Evolutionary conservation across 2,329 filamentous ascomycete species (phyloP).

Genomic region (Botrytis tulipae): DNA sequence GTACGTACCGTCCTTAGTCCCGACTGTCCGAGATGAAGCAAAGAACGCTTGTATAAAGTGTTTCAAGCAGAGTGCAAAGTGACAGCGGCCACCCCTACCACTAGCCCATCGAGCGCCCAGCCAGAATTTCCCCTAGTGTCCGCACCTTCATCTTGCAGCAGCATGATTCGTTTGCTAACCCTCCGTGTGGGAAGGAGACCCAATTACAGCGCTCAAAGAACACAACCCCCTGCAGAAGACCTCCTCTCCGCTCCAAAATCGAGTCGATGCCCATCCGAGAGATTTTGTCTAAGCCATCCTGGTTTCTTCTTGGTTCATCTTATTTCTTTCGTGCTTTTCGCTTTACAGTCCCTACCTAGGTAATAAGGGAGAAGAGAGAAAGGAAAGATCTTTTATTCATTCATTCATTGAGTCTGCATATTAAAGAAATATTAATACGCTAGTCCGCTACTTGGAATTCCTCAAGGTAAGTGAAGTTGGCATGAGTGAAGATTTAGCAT

Average conservation of each 20-base stretch:
- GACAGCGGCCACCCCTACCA: not conserved
- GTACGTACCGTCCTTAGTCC: not conserved
- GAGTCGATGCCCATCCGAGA: not conserved
- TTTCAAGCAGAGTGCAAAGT: not conserved
- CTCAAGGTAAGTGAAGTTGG: not conserved
- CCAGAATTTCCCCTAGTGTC: no score
- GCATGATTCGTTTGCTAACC: not conserved
- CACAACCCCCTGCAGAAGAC: not conserved
- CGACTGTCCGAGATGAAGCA: constrained; percentile 1
- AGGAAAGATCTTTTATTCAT: not conserved
- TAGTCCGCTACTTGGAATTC: not conserved
- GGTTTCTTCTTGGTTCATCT: not conserved
- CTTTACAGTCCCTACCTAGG: no score
- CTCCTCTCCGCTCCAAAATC: not conserved
- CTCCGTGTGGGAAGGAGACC: not conserved
- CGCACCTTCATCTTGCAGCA: not conserved
- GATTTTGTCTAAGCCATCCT: not conserved
- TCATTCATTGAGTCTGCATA: not conserved
- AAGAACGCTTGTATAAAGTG: not conserved
- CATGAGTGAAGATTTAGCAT: not conserved
- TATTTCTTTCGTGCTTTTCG: not conserved
- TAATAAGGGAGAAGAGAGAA: no score
- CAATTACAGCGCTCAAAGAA: not conserved
- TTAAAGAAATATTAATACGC: not conserved
- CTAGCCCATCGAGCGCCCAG: not conserved